Conservation (phyloP, 2,329 filamentous ascomycete genomes). For the Fusarium paranaense region DNA sequence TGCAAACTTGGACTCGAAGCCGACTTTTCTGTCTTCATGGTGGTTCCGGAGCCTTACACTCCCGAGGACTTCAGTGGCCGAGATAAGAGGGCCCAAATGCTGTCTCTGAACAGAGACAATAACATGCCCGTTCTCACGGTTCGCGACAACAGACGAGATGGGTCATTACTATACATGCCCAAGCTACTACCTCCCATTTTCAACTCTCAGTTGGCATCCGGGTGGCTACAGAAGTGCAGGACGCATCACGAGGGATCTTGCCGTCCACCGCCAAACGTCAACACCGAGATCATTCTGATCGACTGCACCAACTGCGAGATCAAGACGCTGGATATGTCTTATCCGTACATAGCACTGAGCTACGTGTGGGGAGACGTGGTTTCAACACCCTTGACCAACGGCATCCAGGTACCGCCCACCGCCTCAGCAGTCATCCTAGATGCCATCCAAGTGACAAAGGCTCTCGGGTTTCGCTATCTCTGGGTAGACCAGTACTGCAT, state of each 20-base stretch:
- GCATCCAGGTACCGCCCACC: not conserved
- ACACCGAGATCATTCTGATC: not conserved
- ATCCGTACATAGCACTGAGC: not conserved
- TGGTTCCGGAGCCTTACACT: not conserved
- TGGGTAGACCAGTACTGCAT: not conserved
- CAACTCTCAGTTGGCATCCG: not conserved
- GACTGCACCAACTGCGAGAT: not conserved
- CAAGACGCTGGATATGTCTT: not conserved
- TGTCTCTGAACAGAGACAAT: not conserved
- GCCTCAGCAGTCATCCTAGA: not conserved
- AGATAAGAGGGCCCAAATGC: not conserved
- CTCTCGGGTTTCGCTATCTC: not conserved
- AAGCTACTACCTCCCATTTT: not conserved
- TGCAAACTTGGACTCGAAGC: not conserved
- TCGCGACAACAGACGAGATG: not conserved
- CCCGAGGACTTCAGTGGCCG: not conserved
- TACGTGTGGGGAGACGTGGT: not conserved
- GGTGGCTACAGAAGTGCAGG: not conserved
- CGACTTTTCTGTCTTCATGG: not conserved
- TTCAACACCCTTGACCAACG: not conserved
- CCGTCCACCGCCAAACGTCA: not conserved
- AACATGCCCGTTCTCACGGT: not conserved
- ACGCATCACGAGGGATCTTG: not conserved
- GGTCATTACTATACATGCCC: not conserved
- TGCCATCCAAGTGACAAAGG: not conserved